Base-by-base conservation (phyloP, 495 filamentous ascomycete species). In the Hypoxylon lienhwacheense region DNA sequence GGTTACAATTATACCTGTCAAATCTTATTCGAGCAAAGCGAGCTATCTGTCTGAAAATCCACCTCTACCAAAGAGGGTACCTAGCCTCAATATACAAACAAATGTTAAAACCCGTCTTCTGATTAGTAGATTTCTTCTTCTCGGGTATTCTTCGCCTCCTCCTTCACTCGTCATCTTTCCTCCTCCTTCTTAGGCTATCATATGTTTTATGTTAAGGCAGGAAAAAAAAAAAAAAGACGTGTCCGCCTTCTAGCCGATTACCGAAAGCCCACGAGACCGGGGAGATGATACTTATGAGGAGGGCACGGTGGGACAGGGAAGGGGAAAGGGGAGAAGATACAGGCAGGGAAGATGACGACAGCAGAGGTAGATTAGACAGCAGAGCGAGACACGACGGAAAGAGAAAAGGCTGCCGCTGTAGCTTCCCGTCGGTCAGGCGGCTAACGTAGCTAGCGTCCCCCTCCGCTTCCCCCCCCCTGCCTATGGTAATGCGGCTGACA, bases 401-500 rank as follows among this genome's bases (percentile, higher is more conserved):
- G 25, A 31, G 25, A 12, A 36, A 14, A 22, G 37, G 5, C n/a
- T 28, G 17, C 29, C 37, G 39, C 46, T 41, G 47, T 46, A 45
- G 26, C 40, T 26, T 33, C 5, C 47, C 46, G 29, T 34, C 42
- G 8, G 44, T 53, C 49, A 49, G 49, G 49, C 42, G 49, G 7
- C 25, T 16, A 11, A n/a, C n/a, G n/a, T n/a, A n/a, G n/a, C n/a
- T n/a, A n/a, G n/a, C n/a, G n/a, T n/a, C n/a, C n/a, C n/a, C n/a
- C n/a, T n/a, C n/a, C n/a, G 12, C 11, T 25, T n/a, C 21, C 25
- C 12, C 21, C 34, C 6, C 14, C 16, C 37, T 48, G n/a, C 52
- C 58, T 56, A 61, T 61, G 45, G 26, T 32, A 21, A 47, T 48
- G 52, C 52, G 58, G 58, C 58, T 61, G 58, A 61, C 58, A 61